Base-by-base conservation (phyloP, 1,284 basidiomycete species). In the Sphagnurus paluster region DNA sequence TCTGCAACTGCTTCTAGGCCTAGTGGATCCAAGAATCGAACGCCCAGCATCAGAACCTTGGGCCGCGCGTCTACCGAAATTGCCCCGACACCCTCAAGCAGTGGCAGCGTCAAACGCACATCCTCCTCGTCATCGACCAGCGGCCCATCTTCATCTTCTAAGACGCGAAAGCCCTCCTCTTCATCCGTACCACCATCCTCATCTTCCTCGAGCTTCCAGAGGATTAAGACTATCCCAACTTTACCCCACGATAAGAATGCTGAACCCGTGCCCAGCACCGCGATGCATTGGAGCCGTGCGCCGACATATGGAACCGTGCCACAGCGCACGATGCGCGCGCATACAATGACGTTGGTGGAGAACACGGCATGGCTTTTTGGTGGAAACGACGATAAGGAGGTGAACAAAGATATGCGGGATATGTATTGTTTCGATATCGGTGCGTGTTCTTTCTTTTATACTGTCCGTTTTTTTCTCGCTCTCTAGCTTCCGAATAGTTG, bases 221-320 rank as follows among this genome's bases (percentile, higher is more conserved):
- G 66, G 41, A 57, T 67, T 24, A 70, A 75, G 16, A 58, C 59
- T 10, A 72, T 60, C 11, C 81, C 85, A 1, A 75, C 75, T 19
- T 60, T 87, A 11, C 79, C 80, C 1, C 75, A 84, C 52, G 72
- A 74, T 35, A 75, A 77, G 56, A 75, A 84, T 37, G 77, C 71
- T 4, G 71, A 77, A 39, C 57, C 52, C 9, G 66, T 64, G 1
- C 65, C 72, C 57, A 59, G 80, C 69, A 49, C 83, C 67, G 42
- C 77, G 33, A 92, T 94, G 87, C 90, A 95, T 65, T 95, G 91
- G 87, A 90, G 87, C 54, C 77, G 79, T 44, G 85, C 90, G 1
- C 88, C 93, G 0, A 84, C 88, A 5, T 88, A 90, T 61, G 93
- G 93, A 1, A 56, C 69, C 1, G 66, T 92, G 36, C 92, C 92